Conservation (phyloP, 352 stramenopile genomes). For the Pythium folliculosum region DNA sequence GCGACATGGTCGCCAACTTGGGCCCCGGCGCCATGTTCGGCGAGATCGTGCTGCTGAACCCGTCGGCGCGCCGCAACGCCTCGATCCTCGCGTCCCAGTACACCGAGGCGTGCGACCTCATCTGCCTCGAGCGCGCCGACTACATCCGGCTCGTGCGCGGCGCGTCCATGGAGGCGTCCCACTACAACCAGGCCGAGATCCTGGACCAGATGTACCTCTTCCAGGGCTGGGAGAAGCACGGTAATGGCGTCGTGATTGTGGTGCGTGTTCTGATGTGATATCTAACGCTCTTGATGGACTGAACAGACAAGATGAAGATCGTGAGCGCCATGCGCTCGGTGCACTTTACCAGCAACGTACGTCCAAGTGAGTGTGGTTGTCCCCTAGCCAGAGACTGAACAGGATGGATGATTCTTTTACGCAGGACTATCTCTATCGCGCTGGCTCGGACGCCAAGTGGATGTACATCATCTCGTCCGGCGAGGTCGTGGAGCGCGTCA, state of each 20-base stretch:
- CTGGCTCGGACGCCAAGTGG: slow-evolving; percentile 64
- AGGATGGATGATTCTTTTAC: no score
- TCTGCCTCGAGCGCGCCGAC: slow-evolving; percentile 70
- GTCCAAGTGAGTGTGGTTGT: not conserved
- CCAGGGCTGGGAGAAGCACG: slow-evolving; percentile 67
- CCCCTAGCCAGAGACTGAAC: no score
- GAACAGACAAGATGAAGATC: slow-evolving; percentile 72
- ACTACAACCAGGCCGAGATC: slow-evolving; percentile 77
- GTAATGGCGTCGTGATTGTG: no score
- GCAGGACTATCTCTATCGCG: slow-evolving; percentile 72
- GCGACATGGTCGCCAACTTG: slow-evolving; percentile 61
- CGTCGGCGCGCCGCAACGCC: slow-evolving; percentile 61
- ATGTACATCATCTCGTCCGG: slow-evolving; percentile 74
- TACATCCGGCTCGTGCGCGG: slow-evolving; percentile 74
- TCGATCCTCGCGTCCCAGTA: slow-evolving; percentile 72
- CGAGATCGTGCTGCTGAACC: slow-evolving; percentile 74
- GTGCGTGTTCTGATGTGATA: no score
- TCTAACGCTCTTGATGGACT: not conserved
- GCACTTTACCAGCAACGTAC: slow-evolving; percentile 66
- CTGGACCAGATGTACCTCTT: slow-evolving; percentile 79
- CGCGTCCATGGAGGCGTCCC: slow-evolving; percentile 76
- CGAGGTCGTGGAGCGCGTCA: slow-evolving; percentile 69
- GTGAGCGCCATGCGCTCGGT: slow-evolving; percentile 67
- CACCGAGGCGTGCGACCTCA: slow-evolving; percentile 60
- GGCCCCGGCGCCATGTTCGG: slow-evolving; percentile 75